Base-by-base conservation (phyloP, 1,139 yeast species). In the Scheffersomyces titani region DNA sequence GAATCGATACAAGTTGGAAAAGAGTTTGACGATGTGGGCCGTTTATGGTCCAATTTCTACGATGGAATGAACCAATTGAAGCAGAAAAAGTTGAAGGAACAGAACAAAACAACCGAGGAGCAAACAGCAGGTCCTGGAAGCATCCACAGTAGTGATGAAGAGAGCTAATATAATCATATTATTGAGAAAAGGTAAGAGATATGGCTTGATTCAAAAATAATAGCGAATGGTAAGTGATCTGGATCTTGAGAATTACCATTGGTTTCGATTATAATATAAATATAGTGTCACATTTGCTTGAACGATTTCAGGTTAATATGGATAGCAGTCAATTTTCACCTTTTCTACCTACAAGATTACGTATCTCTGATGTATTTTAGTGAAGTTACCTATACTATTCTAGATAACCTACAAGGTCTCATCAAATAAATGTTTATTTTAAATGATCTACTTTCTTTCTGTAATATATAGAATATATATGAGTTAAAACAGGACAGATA, bases 1-100 rank as follows among this genome's bases (percentile, higher is more conserved):
- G 79, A 76, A 57, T 74, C 79, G 36, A 68, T 79, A 19, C 80
- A 78, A 57, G 82, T 79, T 1, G 82, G 83, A 5, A 77, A 77
- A 56, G 82, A 78, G 56, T 80, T 80, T 60, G 82, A 78, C 56
- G 77, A 78, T 56, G 81, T 78, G 36, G 81, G 81, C 19, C 66
- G 76, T 24, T 67, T 79, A 49, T 80, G 84, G 84, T 66, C 72
- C 6, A 73, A 72, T 51, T 79, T 79, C 60, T 80, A 80, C 60
- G 75, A 72, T 60, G 80, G 81, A 1, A 57, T 69, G 55, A 70
- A 67, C 50, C 71, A 70, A 54, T 57, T 71, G 50, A 70, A 70
- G 53, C 64, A 64, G 49, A 56, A 63, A 50, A n/a, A 49, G 22
- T 30, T 30, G 40, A 16, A 30, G 11, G 40, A 30, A 53, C 57